phyloP scores from a whole-genome alignment of 805 yeast genomes.

The Wickerhamiella vanderwaltii region DNA sequence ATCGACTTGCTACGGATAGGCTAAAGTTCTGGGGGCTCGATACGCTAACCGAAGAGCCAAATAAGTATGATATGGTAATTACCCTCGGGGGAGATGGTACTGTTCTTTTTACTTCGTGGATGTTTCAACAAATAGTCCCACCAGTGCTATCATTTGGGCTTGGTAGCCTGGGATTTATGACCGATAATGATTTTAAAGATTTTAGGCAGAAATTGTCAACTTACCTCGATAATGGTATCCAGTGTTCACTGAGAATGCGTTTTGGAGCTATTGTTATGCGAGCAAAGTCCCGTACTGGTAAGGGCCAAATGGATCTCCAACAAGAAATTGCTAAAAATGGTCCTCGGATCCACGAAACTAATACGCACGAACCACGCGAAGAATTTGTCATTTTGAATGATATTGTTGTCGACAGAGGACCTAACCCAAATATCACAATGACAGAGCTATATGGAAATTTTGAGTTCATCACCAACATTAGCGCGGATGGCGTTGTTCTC shows the following conservation, averaged over 20 bases:
- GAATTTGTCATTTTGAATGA: constrained; percentile 67
- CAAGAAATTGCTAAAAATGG: constrained; percentile 31
- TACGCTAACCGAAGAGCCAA: constrained; percentile 31
- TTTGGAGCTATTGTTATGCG: constrained; percentile 60
- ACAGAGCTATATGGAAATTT: constrained; percentile 84
- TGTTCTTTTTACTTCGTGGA: constrained; percentile 72
- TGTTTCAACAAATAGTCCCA: constrained; percentile 77
- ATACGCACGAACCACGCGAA: constrained; percentile 27
- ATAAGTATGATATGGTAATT: constrained; percentile 59
- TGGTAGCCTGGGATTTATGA: constrained; percentile 87
- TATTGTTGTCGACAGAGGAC: constrained; percentile 84
- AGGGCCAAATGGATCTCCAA: constrained; percentile 26
- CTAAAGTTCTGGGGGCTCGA: constrained; percentile 53
- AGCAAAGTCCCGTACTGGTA: constrained; percentile 20
- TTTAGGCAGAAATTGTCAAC: constrained; percentile 46
- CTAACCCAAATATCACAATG: constrained; percentile 83
- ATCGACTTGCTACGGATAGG: constrained; percentile 35
- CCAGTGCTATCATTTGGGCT: constrained; percentile 81
- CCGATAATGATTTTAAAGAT: constrained; percentile 70
- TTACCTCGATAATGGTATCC: constrained; percentile 59
- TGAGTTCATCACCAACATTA: constrained; percentile 72
- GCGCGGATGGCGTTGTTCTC: constrained; percentile 84
- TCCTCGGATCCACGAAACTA: constrained; percentile 9
- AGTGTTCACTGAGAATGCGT: constrained; percentile 73
- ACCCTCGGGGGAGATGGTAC: constrained; percentile 98